Evolutionary conservation across 2,329 filamentous ascomycete genomes (phyloP), one percentile per base, ranked within the genome.

Genomic region (Ophiostoma ulmi): DNA sequence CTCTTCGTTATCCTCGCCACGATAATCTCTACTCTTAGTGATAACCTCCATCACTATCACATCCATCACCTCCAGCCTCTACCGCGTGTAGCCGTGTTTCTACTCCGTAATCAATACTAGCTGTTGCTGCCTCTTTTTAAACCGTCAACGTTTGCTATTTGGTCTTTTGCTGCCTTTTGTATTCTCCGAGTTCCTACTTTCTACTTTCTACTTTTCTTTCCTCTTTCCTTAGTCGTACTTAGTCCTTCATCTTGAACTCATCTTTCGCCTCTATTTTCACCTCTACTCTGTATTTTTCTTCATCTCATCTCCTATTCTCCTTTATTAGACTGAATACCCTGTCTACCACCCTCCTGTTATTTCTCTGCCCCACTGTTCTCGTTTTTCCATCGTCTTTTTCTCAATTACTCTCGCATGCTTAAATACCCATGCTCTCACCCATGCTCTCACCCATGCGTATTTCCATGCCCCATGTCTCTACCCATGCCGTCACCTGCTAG

Each of bases 361-460:
- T 58, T 58, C n/a, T 26, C 52, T 14, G 52, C 52, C 52, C 52
- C 52, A 58, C 52, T 58, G 52, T 58, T 58, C 52, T 58, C 52
- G 31, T 20, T 36, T 64, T 36, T 58, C 52, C 26, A 64, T 35
- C 7, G 14, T 64, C 31, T 14, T 20, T 35, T 14, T 26, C n/a
- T 26, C 52, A 11, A 58, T 58, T 10, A 26, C 52, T 13, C 44
- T 20, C 44, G 44, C 13, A 17, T 48, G 44, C 5, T 48, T 48
- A 48, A 14, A 17, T 48, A 26, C n/a, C 52, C 52, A 58, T 22
- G 52, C 52, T 26, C 52, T 48, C 14, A 48, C 38, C 41, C 14
- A 44, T 44, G 41, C 41, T 14, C 26, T 4, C 31, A 26, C n/a
- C 52, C 52, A 58, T 44, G 41, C 41, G 14, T 31, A 31, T 31